These are phyloP conservation scores for Lathyrus tuberosus DNA, from an alignment of 306 rosid species.

Conservation along the genomic window DNA sequence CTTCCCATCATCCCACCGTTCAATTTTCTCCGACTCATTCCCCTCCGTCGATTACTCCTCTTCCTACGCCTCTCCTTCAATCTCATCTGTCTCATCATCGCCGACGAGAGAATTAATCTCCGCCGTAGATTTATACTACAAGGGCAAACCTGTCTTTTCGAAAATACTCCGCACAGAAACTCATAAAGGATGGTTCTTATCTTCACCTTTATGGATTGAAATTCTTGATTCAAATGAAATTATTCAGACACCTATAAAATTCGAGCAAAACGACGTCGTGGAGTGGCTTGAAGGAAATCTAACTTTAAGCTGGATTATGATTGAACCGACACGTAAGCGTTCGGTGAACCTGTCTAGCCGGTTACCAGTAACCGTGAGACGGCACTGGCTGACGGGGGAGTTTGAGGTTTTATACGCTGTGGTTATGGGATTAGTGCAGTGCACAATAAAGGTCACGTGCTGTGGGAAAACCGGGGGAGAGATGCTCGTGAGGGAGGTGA, in stretches of 20 bases:
- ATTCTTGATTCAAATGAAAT: slow-evolving; percentile 60
- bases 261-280: slow-evolving; percentile 34
- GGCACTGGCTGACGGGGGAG: slow-evolving; percentile 72
- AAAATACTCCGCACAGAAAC: slow-evolving; percentile 50
- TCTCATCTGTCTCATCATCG: background rate
- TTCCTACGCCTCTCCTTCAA: too few relatives aligned
- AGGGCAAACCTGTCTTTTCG: slow-evolving; percentile 58
- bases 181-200: slow-evolving; percentile 58
- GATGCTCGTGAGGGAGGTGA: slow-evolving; percentile 67
- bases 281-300: slow-evolving; percentile 57
- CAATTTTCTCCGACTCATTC: slow-evolving; percentile 75
- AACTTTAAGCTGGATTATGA: slow-evolving; percentile 70
- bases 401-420: slow-evolving; percentile 56
- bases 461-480: slow-evolving; percentile 57
- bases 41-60: slow-evolving; percentile 54
- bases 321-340: slow-evolving; percentile 58
- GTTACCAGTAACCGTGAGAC: slow-evolving; percentile 51
- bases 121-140: slow-evolving; percentile 71
- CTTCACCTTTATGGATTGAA: slow-evolving; percentile 69
- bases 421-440: slow-evolving; percentile 51
- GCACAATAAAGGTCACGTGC: slow-evolving; percentile 66
- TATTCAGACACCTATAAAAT: slow-evolving; percentile 47
- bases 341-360: slow-evolving; percentile 74
- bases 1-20: slow-evolving; percentile 63
- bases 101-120: slow-evolving; percentile 51